phyloP scores from a whole-genome alignment of 2,329 filamentous ascomycete species.

The Triangularia verruculosa region DNA sequence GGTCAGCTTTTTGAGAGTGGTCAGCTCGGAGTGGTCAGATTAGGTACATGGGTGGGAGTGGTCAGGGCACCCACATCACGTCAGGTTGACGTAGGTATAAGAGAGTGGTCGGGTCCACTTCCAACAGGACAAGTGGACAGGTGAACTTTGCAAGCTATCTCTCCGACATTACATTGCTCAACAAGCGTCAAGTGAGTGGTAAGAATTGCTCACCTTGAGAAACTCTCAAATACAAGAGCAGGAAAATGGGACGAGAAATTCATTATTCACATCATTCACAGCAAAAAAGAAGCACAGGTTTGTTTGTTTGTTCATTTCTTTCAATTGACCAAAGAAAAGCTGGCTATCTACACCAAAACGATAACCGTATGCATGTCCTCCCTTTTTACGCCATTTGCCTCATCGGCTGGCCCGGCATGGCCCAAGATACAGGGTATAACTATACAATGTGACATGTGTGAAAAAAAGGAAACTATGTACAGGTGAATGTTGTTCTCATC shows the following conservation, averaged over 20 bases:
- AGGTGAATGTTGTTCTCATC: slow-evolving; percentile 1
- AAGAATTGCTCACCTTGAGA: too few species aligned
- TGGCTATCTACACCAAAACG: neutral
- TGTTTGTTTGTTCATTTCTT: neutral
- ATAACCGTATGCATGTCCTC: neutral
- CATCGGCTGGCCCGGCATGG: neutral
- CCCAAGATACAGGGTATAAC: neutral
- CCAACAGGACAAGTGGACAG: neutral
- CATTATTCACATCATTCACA: neutral
- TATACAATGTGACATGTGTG: slow-evolving; percentile 7
- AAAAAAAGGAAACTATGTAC: slow-evolving; percentile 14
- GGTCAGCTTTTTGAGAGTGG: neutral
- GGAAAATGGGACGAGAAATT: too few species aligned
- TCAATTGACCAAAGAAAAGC: neutral
- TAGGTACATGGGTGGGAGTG: neutral
- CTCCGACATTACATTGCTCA: too few species aligned
- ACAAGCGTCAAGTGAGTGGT: too few species aligned
- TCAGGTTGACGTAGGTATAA: neutral
- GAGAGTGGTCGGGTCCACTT: neutral
- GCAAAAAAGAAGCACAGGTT: neutral
- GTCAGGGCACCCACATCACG: neutral
- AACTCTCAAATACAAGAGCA: too few species aligned
- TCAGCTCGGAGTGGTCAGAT: neutral
- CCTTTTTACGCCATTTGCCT: neutral
- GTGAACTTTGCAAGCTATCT: neutral